Base-by-base conservation (phyloP, 2,329 filamentous ascomycete species). In the Phialophora chinensis region DNA sequence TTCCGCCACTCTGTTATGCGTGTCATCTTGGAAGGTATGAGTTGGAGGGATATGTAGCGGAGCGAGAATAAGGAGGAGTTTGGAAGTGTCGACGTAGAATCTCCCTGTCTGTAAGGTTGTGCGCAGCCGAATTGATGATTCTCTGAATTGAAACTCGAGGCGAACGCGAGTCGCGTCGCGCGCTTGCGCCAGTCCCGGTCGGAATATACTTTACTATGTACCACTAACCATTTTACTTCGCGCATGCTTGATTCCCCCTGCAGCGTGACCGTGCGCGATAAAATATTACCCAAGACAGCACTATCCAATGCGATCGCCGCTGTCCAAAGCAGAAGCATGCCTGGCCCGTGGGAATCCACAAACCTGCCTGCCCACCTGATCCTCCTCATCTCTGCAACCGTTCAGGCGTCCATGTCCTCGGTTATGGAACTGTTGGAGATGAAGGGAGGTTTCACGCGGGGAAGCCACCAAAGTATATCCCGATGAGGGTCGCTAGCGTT, bases 1-100 rank as follows among this genome's bases (percentile, higher is more conserved):
- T 91, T 96, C 71, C 88, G 88, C 95, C 95, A 99, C 76, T 92
- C 90, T 17, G 89, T 84, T n/a, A 87, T 82, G 33, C 83, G 84
- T 7, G 55, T 44, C 65, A 70, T 70, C 12, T 60, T 25, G 31
- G 17, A 20, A 12, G 42, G 10, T 38, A n/a, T 25, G 3, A 23
- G n/a, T 42, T 53, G 33, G 6, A 33, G n/a, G 11, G 44, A 60
- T 29, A 35, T 17, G 10, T 7, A 29, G 49, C 14, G 7, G 49
- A 53, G 49, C 1, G 17, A 53, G 27, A 27, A 29, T 14, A 27
- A 4, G 14, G 6, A 5, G 14, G 6, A 44, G 6, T 44, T 44
- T 44, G 38, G 6, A 7, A n/a, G 38, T 5, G 38, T 44, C 38
- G 38, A 44, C 17, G 38, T 44, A n/a, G 38, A 44, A 17, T 17